Base-by-base conservation (phyloP, 371 early-diverging fungal species). In the Capillidium rhysosporum region DNA sequence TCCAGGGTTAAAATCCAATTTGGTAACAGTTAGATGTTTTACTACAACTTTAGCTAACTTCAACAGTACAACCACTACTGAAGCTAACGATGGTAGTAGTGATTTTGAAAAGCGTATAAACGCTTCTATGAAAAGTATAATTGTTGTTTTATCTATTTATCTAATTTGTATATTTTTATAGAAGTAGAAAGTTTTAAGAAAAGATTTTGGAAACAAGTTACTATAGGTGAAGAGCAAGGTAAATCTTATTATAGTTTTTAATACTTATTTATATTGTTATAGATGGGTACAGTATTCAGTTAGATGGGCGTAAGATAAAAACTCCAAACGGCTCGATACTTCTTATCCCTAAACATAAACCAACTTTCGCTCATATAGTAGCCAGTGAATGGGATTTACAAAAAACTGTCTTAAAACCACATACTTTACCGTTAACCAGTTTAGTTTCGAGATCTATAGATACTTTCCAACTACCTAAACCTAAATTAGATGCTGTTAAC, bases 331-430 rank as follows among this genome's bases (percentile, higher is more conserved):
- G 88, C 44, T 65, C 75, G 44, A 69, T 67, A 44, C 62, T 92
- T 48, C 60, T 63, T 5, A 67, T 95, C 21, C 73, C 80, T 10
- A 45, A 45, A 16, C 54, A 67, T 2, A 75, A 80, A 57, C 67
- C 64, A 29, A 54, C 67, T n/a, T 62, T 90, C 31, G 96, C 91
- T 14, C 61, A 76, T 44, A 68, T 92, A 57, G 74, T 88, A 38
- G 90, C 90, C 8, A 89, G 77, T 20, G 96, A 95, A 64, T 95
- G 96, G 96, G 90, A 94, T 61, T 70, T 77, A 45, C 89, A 88
- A 65, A 77, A 72, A 28, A 69, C 74, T 43, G 60, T 76, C 39
- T 61, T 90, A 25, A 89, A 88, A 62, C 68, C 82, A 1, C 86
- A 89, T 59, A 76, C 91, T 4, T 71, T 94, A 28, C 90, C 91